Conservation (phyloP, 805 yeast genomes). For the Saccharomyces kudriavzevii region DNA sequence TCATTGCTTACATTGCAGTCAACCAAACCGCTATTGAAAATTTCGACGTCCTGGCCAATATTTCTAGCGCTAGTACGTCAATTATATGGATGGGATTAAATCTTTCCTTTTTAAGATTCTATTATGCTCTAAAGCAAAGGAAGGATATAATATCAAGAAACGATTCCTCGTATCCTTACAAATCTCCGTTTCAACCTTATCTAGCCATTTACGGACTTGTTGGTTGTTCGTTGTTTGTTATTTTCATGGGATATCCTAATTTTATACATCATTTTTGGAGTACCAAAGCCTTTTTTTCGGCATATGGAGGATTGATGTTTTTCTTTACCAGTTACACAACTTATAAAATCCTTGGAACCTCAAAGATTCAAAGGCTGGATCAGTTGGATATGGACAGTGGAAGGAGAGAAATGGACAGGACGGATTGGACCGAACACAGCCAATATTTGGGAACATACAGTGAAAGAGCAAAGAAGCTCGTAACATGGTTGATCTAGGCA, state of each 20-base stretch:
- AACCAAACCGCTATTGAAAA: conserved; percentile 49
- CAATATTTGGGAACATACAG: conserved; percentile 29
- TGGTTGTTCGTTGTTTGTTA: conserved; percentile 43
- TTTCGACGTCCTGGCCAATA: conserved; percentile 57
- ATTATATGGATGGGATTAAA: conserved; percentile 75
- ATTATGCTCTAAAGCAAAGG: conserved; percentile 49
- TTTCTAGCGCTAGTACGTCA: conserved; percentile 67
- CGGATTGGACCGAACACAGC: conserved; percentile 71
- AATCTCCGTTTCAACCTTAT: conserved; percentile 64
- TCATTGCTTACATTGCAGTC: conserved; percentile 53
- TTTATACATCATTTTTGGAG: conserved; percentile 55
- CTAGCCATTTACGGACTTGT: conserved; percentile 54
- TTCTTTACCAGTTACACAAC: conserved; percentile 44
- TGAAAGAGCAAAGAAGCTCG: conserved; percentile 21
- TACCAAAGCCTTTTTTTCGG: conserved; percentile 52
- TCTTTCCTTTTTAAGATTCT: conserved; percentile 54
- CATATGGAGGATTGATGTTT: conserved; percentile 53
- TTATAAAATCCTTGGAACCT: conserved; percentile 52
- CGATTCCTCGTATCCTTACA: conserved; percentile 58
- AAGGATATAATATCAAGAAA: conserved; percentile 59
- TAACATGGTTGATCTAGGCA: conserved; percentile 29
- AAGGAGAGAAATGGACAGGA: conserved; percentile 72
- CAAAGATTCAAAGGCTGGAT: conserved; percentile 59
- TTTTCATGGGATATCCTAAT: conserved; percentile 55
- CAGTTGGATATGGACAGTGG: conserved; percentile 79